phyloP scores from a whole-genome alignment of 2,329 filamentous ascomycete species.

The Penicillium sp. region DNA sequence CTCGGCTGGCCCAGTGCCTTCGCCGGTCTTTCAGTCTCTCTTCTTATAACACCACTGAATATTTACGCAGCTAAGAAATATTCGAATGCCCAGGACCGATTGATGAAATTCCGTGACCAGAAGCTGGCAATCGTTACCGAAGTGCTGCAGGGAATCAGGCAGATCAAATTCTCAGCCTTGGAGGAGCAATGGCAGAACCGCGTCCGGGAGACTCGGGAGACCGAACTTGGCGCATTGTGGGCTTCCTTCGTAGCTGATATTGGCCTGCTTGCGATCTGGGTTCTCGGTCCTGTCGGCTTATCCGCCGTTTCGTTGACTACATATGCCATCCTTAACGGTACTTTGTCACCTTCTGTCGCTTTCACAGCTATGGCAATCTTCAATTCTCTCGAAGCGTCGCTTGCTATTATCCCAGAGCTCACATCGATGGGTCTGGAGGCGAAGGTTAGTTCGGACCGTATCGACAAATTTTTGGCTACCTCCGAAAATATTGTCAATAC shows the following conservation, averaged over 20 bases:
- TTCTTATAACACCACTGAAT: slow-evolving; percentile 67
- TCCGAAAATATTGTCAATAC: slow-evolving; percentile 64
- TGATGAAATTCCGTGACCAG: slow-evolving; percentile 75
- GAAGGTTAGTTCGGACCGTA: slow-evolving; percentile 68
- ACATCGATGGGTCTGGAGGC: slow-evolving; percentile 70
- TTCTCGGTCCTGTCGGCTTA: slow-evolving; percentile 70
- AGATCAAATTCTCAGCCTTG: slow-evolving; percentile 80
- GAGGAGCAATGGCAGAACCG: slow-evolving; percentile 73
- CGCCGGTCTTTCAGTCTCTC: slow-evolving; percentile 64
- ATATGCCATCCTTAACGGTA: slow-evolving; percentile 64
- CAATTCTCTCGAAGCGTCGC: slow-evolving; percentile 67
- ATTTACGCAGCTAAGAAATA: slow-evolving; percentile 66
- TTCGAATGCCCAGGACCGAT: slow-evolving; percentile 61
- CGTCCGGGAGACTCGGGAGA: slow-evolving; percentile 63
- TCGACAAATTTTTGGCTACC: slow-evolving; percentile 71
- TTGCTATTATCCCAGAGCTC: slow-evolving; percentile 71
- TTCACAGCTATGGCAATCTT: slow-evolving; percentile 76
- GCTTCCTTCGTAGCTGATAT: slow-evolving; percentile 64
- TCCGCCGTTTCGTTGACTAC: slow-evolving; percentile 69
- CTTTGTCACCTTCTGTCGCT: slow-evolving; percentile 68
- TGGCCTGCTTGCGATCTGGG: slow-evolving; percentile 66
- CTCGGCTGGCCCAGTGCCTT: slow-evolving; percentile 70
- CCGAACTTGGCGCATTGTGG: slow-evolving; percentile 68
- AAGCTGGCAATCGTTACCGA: slow-evolving; percentile 77
- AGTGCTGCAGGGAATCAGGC: slow-evolving; percentile 73